Evolutionary conservation across 1,139 yeast species (phyloP), one percentile per base, ranked within the genome.

Genomic region (Neolecta irregularis): DNA sequence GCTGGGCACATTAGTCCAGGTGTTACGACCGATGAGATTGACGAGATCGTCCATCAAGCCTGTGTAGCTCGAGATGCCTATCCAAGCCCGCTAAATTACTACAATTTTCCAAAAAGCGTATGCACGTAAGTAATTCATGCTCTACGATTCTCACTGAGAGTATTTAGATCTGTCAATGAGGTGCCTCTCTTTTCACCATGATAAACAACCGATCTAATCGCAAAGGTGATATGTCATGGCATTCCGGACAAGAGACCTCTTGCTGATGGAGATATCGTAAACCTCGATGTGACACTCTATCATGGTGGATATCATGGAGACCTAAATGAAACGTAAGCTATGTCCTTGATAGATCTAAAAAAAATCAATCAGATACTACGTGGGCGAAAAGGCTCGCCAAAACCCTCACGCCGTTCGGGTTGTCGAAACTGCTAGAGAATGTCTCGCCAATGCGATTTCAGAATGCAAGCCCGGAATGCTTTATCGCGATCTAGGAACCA

Each of bases 221-320:
- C 91, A 56, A 98, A 88, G 60, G 74, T 83, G 41, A 79, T 88
- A 43, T 88, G 99, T 55, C 99, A 88, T 56, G 99, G 99, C 46
- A 79, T 88, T 41, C 98, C 98, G 18, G 98, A 91, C 56, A 67
- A 78, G 58, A 69, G 85, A 38, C 72, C 72, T 26, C 64, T 91
- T 44, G 61, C 80, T 54, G 96, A 88, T 49, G 98, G 99, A 36
- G 99, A 91, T 54, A 88, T 91, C 46, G 66, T 91, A 45, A 91
- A 91, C 54, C 61, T 91, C 46, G 99, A 91, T 54, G 81, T 91
- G 34, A 67, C 94, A 3, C 57, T 91, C 38, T 88, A 67, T 60
- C 71, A 77, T 56, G 71, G 21, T 12, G 31, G 98, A 1, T 72
- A 74, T 60, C 96, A 91, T 58, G 76, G 94, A 3, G 99, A 91